These are phyloP conservation scores for Cyclotella distinguenda DNA, from an alignment of 108 stramenopile genomes.

Conservation along the genomic window DNA sequence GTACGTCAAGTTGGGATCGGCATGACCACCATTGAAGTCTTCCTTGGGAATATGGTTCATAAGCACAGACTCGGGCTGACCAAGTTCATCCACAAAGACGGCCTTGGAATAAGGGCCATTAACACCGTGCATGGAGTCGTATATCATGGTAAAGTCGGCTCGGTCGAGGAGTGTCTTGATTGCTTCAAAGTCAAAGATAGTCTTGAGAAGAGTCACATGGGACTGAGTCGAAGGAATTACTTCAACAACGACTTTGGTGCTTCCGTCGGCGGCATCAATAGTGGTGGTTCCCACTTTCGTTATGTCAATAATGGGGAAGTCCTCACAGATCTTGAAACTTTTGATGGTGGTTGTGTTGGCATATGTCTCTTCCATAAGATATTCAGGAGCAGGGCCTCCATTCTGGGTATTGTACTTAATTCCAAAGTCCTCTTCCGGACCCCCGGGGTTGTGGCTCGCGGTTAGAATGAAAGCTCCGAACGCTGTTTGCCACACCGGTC, in stretches of 20 bases:
- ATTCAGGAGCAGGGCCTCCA: slow-evolving; percentile 97
- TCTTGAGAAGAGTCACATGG: slow-evolving; percentile 91
- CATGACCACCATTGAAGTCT: slow-evolving; percentile 98
- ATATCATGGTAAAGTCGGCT: slow-evolving; percentile 94
- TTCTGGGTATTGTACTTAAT: slow-evolving; percentile 99
- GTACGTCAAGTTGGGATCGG: slow-evolving; percentile 99
- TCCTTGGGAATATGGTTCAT: slow-evolving; percentile 93
- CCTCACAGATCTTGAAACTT: slow-evolving; percentile 87
- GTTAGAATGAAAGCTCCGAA: slow-evolving; percentile 99
- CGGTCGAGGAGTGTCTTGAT: slow-evolving; percentile 93
- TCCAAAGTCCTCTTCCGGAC: slow-evolving; percentile 98
- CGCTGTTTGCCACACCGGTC: slow-evolving; percentile 94
- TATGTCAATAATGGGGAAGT: slow-evolving; percentile 92
- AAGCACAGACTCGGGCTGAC: slow-evolving; percentile 71
- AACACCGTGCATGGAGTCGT: slow-evolving; percentile 99
- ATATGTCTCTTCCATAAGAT: slow-evolving; percentile 91
- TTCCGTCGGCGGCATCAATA: slow-evolving; percentile 78
- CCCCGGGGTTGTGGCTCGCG: slow-evolving; percentile 99
- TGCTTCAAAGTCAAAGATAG: slow-evolving; percentile 94
- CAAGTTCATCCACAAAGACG: slow-evolving; percentile 94
- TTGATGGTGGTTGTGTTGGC: slow-evolving; percentile 86
- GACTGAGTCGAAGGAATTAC: slow-evolving; percentile 83
- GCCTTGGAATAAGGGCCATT: slow-evolving; percentile 97
- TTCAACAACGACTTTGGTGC: slow-evolving; percentile 82
- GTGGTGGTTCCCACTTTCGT: slow-evolving; percentile 67